Conservation (phyloP, 345 rosid genomes). For the Populus alba region DNA sequence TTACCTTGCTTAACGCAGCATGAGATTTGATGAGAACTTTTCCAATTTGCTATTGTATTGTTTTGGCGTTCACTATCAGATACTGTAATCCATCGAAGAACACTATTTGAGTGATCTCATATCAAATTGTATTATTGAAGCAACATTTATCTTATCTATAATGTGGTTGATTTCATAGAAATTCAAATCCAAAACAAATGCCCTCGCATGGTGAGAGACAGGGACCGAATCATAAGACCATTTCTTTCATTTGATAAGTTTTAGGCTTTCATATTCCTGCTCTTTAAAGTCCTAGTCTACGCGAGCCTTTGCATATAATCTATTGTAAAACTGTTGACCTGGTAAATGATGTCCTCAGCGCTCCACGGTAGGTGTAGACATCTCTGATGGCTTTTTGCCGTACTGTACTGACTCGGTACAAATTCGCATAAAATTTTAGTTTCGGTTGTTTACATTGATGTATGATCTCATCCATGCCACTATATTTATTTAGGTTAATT, state of each 20-base stretch:
- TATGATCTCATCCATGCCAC: not conserved
- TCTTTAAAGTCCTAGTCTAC: too few species aligned
- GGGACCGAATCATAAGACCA: too few species aligned
- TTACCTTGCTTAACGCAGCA: not conserved
- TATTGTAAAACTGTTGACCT: too few species aligned
- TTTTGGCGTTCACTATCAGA: not conserved
- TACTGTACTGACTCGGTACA: not conserved
- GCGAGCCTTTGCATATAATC: too few species aligned
- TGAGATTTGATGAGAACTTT: not conserved
- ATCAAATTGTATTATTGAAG: not conserved
- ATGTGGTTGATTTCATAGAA: not conserved
- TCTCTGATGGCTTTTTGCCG: not conserved
- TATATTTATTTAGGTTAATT: not conserved
- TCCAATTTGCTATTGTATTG: not conserved
- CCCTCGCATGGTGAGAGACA: not conserved
- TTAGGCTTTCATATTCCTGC: too few species aligned
- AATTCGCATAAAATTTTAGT: not conserved
- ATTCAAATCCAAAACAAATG: not conserved
- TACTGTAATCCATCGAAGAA: not conserved
- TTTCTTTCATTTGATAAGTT: too few species aligned
- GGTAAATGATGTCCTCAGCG: too few species aligned
- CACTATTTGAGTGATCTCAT: not conserved
- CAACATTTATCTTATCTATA: not conserved
- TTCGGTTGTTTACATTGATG: not conserved
- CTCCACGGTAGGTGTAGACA: too few species aligned